These are phyloP conservation scores for Pascua guehoae DNA, from an alignment of 1,284 basidiomycete genomes.

Conservation along the genomic window DNA sequence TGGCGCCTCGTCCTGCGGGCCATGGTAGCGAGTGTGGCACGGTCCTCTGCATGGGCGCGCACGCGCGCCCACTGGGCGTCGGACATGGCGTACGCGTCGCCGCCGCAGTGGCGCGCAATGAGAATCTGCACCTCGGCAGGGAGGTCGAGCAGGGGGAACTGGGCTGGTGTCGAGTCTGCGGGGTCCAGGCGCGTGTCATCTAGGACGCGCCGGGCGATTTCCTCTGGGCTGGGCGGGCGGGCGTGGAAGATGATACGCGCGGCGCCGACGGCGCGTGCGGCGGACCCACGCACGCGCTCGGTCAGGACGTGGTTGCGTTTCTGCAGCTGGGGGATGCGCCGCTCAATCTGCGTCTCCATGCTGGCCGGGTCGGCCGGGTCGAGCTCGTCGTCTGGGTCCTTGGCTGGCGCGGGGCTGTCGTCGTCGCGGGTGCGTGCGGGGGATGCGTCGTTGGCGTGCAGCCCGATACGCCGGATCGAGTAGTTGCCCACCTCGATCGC, in stretches of 20 bases:
- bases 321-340: conserved; percentile 29
- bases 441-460: conserved; percentile 24
- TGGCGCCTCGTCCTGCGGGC: conserved; percentile 5
- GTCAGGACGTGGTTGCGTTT: conserved; percentile 37
- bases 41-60: conserved; percentile 25
- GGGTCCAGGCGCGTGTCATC: conserved; percentile 4
- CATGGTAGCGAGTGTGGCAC: conserved; percentile 15
- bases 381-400: conserved; percentile 6
- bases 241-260: conserved; percentile 40
- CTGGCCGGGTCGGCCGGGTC: conserved; percentile 7
- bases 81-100: conserved; percentile 34
- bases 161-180: background rate
- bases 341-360: conserved; percentile 23
- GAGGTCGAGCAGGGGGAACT: conserved; percentile 37
- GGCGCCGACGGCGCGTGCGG: conserved; percentile 21
- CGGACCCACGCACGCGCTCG: conserved; percentile 26
- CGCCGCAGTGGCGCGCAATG: conserved; percentile 31
- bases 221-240: conserved; percentile 13
- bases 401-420: background rate
- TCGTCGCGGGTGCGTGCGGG: conserved; percentile 2
- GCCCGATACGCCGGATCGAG: conserved; percentile 26
- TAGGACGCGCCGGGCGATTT: conserved; percentile 25
- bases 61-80: conserved; percentile 35
- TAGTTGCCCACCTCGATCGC: conserved; percentile 33
- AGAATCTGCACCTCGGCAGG: conserved; percentile 37